Evolutionary conservation across 768 basidiomycete genomes (phyloP), one percentile per base, ranked within the genome.

Genomic region (Galerina marginata): DNA sequence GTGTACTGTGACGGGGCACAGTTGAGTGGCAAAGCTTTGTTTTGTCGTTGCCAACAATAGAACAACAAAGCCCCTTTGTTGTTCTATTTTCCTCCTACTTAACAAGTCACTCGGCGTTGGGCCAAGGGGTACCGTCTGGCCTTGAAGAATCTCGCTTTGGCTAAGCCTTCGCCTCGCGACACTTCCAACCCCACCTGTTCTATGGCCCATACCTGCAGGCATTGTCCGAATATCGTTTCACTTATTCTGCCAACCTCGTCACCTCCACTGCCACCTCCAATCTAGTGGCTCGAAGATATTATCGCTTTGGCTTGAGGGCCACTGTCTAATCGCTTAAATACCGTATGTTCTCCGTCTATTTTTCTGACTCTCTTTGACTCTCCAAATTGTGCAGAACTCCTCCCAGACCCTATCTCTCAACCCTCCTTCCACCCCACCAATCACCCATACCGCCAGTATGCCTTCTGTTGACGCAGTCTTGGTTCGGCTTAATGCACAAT

Each of bases 221-320:
- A 47, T 40, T 59, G 50, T 50, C 50, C 44, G 36, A 54, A 29
- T 12, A 52, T 38, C 50, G 46, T 44, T 42, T 56, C 46, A 47
- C 57, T 61, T 12, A 54, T 65, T 58, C 56, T 64, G 23, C 63
- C 59, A 40, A 60, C 59, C 38, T 51, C 59, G 33, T 60, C 63
- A 40, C 57, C 59, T 37, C 39, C 54, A 37, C 23, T 40, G 25
- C 51, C 2, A 53, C 9, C 15, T 42, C 25, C 20, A 38, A 37
- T 25, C 7, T 26, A 53, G 20, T 12, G 51, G 51, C 25, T 7
- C 29, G 29, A 16, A 36, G 20, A 49, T 12, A 43, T 38, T 42
- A 20, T 20, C 43, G 26, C 16, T 49, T 15, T n/a, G 20, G 16
- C 46, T 10, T 15, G 29, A 43, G 42, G 54, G 40, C 54, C 23